phyloP scores from a whole-genome alignment of 495 filamentous ascomycete species.

The Platismatia glauca region DNA sequence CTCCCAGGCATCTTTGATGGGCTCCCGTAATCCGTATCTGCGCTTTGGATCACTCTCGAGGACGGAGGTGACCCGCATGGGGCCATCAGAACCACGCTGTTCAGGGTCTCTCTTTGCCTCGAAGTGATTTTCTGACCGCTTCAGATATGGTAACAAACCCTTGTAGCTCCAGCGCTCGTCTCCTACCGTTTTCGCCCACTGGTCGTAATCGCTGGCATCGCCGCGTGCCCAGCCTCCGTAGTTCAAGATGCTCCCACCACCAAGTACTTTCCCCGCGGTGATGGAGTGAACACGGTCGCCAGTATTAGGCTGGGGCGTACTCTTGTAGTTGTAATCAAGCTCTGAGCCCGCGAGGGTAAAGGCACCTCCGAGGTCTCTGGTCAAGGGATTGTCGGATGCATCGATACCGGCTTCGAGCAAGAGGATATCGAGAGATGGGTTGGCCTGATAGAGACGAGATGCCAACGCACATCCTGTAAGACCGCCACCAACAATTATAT shows the following conservation, averaged over 20 bases:
- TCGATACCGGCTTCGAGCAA: conserved; percentile 33
- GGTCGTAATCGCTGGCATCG: conserved; percentile 30
- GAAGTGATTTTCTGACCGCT: conserved; percentile 27
- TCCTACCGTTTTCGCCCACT: conserved; percentile 28
- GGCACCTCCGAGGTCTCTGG: conserved; percentile 19
- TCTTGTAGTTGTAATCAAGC: conserved; percentile 33
- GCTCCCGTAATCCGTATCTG: not conserved
- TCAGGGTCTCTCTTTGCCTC: conserved; percentile 17
- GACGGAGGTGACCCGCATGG: conserved; percentile 20
- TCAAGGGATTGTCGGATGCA: conserved; percentile 22
- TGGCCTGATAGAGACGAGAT: conserved; percentile 21
- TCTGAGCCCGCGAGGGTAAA: conserved; percentile 8
- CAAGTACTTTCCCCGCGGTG: conserved; percentile 34
- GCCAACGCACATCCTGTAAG: conserved; percentile 30
- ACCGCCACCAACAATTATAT: conserved; percentile 31
- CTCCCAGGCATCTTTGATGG: too few species aligned
- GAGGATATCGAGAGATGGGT: conserved; percentile 22
- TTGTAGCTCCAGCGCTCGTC: conserved; percentile 31
- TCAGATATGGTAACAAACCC: conserved; percentile 31
- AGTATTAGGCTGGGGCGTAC: conserved; percentile 30
- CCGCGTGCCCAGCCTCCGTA: conserved; percentile 34
- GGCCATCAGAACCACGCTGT: conserved; percentile 26
- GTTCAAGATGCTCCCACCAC: conserved; percentile 31
- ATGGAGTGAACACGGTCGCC: conserved; percentile 29
- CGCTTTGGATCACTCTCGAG: too few species aligned